Conservation (phyloP, 768 basidiomycete species). For the Tephrocybe sp. region DNA sequence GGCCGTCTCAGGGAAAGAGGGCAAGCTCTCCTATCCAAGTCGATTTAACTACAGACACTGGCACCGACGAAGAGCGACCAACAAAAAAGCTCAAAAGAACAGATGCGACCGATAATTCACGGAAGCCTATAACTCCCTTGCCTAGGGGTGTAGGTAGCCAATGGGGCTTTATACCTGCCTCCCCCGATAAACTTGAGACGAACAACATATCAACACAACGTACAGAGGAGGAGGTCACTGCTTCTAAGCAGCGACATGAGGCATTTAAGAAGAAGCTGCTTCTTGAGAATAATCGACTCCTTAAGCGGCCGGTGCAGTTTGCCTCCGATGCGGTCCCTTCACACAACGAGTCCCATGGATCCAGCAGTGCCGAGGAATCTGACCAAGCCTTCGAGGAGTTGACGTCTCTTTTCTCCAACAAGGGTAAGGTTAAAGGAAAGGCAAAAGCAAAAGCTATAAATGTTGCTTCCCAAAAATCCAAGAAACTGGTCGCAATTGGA, state of each 20-base stretch:
- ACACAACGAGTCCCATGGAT: constrained; percentile 19
- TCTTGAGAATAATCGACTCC: constrained; percentile 38
- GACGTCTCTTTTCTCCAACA: constrained; percentile 42
- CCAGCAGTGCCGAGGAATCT: constrained; percentile 36
- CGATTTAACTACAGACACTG: constrained; percentile 48
- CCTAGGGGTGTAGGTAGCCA: constrained; percentile 21
- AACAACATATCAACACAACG: constrained; percentile 5
- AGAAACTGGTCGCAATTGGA: constrained; percentile 47
- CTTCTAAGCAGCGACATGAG: constrained; percentile 32
- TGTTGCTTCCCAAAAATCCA: constrained; percentile 23
- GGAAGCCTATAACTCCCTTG: not conserved
- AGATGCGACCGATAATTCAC: not conserved
- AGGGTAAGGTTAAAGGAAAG: constrained; percentile 34
- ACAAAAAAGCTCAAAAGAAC: constrained; percentile 27
- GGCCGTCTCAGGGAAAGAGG: constrained; percentile 7
- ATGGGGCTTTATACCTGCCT: constrained; percentile 44
- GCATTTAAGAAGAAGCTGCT: constrained; percentile 50
- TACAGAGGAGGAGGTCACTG: constrained; percentile 19
- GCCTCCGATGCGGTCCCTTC: constrained; percentile 13
- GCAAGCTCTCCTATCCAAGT: constrained; percentile 21
- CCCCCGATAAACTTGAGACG: constrained; percentile 20
- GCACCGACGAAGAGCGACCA: constrained; percentile 29
- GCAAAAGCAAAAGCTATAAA: constrained; percentile 23
- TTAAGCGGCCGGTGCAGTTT: constrained; percentile 19
- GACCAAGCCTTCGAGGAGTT: constrained; percentile 47